Evolutionary conservation across 2,329 filamentous ascomycete genomes (phyloP).

Genomic region (Reticulascus tulasneorum): DNA sequence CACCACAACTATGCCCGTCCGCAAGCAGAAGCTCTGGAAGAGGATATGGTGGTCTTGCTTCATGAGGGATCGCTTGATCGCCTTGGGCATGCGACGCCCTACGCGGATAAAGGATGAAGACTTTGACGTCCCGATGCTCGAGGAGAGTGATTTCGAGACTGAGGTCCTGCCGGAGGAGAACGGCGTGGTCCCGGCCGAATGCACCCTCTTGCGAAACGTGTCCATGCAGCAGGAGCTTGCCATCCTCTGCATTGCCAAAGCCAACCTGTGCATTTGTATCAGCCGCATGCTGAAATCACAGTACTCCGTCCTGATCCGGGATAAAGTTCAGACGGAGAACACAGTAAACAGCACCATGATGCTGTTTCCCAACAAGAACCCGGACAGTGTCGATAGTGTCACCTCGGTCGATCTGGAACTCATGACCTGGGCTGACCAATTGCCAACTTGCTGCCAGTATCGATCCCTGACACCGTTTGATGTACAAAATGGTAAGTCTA

Average conservation of each 20-base stretch:
- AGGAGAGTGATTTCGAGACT: constrained; percentile 79
- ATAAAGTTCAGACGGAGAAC: constrained; percentile 72
- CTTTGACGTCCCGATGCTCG: constrained; percentile 89
- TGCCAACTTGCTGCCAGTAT: constrained; percentile 71
- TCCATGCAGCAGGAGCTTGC: constrained; percentile 75
- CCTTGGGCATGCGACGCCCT: constrained; percentile 87
- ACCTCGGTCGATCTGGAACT: constrained; percentile 75
- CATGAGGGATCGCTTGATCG: constrained; percentile 89
- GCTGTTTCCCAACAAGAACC: constrained; percentile 82
- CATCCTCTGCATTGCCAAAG: constrained; percentile 86
- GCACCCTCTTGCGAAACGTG: constrained; percentile 65
- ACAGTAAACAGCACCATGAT: constrained; percentile 79
- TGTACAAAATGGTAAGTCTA: constrained; percentile 55
- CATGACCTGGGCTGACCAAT: constrained; percentile 68
- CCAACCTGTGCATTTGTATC: constrained; percentile 83
- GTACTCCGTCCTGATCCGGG: constrained; percentile 85
- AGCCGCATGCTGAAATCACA: constrained; percentile 86
- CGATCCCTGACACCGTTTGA: constrained; percentile 50
- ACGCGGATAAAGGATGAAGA: constrained; percentile 91
- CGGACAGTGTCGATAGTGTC: constrained; percentile 78
- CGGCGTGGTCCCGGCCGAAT: constrained; percentile 64
- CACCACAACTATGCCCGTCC: constrained; percentile 68
- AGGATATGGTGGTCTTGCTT: constrained; percentile 98
- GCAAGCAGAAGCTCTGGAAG: constrained; percentile 83
- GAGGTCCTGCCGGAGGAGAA: constrained; percentile 63